Evolutionary conservation across 2,329 filamentous ascomycete species (phyloP), one percentile per base, ranked within the genome.

Genomic region (Alternaria burnsii): DNA sequence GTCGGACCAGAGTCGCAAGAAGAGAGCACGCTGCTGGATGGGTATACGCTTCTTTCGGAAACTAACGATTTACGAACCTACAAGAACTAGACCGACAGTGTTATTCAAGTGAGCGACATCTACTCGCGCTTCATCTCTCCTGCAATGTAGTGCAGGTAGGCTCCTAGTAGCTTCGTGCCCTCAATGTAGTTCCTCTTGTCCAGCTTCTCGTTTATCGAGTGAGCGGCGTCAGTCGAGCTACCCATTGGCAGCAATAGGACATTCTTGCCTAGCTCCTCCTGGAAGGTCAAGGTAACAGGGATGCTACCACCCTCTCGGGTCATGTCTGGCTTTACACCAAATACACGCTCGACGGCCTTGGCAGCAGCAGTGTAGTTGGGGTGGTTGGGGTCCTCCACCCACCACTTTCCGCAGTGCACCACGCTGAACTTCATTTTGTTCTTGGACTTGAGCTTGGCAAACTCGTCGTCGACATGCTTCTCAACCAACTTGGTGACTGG

Each of bases 161-260:
- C 92, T 48, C 95, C 95, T 59, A 99, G 82, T 65, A 99, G 82
- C 87, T 99, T 99, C 72, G 92, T 97, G 50, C 95, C 95, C 84
- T 99, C 93, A 74, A 99, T 97, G 80, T 99, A 99, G 82, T 99
- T 99, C 76, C 87, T 88, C 86, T 91, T 93, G 80, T 99, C 95
- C 59, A 99, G 85, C 86, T 97, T 97, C 87, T 98, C 95, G 79
- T 99, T 99, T 81, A 97, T 96, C 34, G 93, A 97, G 82, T 99
- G 95, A 8, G 95, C 95, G 42, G 92, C 94, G 78, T 98, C 95
- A 1, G 94, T 99, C 43, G 92, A 96, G 84, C 92, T 97, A 46
- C 95, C 95, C 95, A 99, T 98, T 32, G 95, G 95, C 69, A 99
- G 82, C 68, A 99, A 84, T 58, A 99, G 83, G 42, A 98, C 94